Conservation (phyloP, 805 yeast genomes). For the Alloascoidea africana region DNA sequence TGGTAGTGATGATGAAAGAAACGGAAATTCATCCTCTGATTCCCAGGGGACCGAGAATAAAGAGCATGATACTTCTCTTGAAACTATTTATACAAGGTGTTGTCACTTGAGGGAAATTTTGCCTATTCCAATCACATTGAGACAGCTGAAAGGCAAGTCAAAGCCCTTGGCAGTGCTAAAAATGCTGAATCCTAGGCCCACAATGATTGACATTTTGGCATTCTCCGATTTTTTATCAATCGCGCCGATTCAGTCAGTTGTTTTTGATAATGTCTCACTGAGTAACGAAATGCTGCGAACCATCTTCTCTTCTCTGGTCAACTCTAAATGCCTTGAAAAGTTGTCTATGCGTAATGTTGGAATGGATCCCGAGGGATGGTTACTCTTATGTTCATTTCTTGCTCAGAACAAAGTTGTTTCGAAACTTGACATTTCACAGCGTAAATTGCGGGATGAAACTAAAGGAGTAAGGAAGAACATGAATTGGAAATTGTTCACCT, state of each 20-base stretch:
- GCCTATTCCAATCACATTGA: slow-evolving; percentile 81
- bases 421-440: slow-evolving; percentile 59
- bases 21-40: no score
- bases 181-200: slow-evolving; percentile 77
- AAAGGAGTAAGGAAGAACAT: slow-evolving; percentile 36
- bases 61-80: slow-evolving; percentile 28
- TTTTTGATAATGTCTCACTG: slow-evolving; percentile 66
- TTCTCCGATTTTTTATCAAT: slow-evolving; percentile 80
- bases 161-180: slow-evolving; percentile 62
- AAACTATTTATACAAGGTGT: slow-evolving; percentile 76
- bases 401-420: slow-evolving; percentile 42
- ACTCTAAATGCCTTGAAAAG: slow-evolving; percentile 53
- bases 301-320: slow-evolving; percentile 52
- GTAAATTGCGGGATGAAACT: slow-evolving; percentile 12
- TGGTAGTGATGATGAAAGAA: not conserved
- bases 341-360: slow-evolving; percentile 68
- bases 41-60: no score
- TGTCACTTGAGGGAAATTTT: slow-evolving; percentile 85
- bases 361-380: slow-evolving; percentile 65
- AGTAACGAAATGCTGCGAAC: slow-evolving; percentile 65
- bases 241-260: slow-evolving; percentile 64
- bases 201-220: slow-evolving; percentile 74
- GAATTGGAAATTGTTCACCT: slow-evolving; percentile 73
- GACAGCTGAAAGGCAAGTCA: slow-evolving; percentile 63
- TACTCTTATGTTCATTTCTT: slow-evolving; percentile 58